Evolutionary conservation across 2,329 filamentous ascomycete genomes (phyloP).

Genomic region (Pseudocercospora eumusae): DNA sequence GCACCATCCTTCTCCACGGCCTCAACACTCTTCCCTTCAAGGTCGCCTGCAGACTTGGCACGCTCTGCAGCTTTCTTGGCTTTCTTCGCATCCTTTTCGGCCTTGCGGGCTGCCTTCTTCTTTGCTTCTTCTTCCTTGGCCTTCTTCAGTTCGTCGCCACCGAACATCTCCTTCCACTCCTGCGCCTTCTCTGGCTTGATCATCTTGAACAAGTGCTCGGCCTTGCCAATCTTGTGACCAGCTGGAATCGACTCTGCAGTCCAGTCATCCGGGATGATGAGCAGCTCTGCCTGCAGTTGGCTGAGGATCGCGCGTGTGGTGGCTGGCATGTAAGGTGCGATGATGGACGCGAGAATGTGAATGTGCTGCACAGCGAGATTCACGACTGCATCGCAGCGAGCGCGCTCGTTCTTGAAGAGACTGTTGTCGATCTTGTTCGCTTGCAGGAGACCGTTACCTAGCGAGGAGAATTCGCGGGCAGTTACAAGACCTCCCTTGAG

Average conservation of each 20-base stretch:
- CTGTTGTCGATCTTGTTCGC: slow-evolving; percentile 63
- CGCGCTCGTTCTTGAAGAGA: slow-evolving; percentile 60
- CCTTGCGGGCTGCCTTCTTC: slow-evolving; percentile 58
- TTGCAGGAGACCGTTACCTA: slow-evolving; percentile 62
- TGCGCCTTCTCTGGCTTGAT: slow-evolving; percentile 81
- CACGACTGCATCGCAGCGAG: slow-evolving; percentile 63
- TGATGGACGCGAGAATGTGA: slow-evolving; percentile 74
- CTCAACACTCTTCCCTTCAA: slow-evolving; percentile 68
- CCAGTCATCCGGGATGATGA: slow-evolving; percentile 59
- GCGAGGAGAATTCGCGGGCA: slow-evolving; percentile 66
- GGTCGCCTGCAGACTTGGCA: slow-evolving; percentile 48
- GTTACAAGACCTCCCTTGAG: slow-evolving; percentile 67
- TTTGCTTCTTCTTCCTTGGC: slow-evolving; percentile 69
- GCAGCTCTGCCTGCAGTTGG: slow-evolving; percentile 62
- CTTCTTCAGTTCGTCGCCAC: slow-evolving; percentile 66
- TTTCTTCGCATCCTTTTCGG: slow-evolving; percentile 67
- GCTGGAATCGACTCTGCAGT: slow-evolving; percentile 60
- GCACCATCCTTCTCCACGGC: slow-evolving; percentile 71
- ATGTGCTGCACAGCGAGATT: slow-evolving; percentile 82
- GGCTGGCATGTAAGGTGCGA: slow-evolving; percentile 83
- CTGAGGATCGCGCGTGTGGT: slow-evolving; percentile 72
- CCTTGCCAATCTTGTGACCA: slow-evolving; percentile 78
- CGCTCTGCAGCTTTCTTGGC: slow-evolving; percentile 64
- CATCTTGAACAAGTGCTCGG: slow-evolving; percentile 76
- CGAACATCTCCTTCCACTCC: slow-evolving; percentile 78